Conservation (phyloP, 2,329 filamentous ascomycete genomes). For the Alternaria angustiovoidea region DNA sequence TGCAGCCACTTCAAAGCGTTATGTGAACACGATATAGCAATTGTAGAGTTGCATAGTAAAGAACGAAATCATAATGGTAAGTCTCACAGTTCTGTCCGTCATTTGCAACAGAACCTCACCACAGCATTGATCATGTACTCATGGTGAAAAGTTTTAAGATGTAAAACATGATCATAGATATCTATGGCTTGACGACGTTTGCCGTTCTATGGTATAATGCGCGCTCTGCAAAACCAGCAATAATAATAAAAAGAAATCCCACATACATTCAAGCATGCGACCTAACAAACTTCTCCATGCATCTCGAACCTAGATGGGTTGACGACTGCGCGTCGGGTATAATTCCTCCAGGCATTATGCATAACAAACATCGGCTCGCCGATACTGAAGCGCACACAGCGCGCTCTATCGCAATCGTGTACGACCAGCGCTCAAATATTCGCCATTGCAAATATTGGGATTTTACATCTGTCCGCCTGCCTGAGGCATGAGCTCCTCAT, state of each 20-base stretch:
- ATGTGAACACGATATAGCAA: neutral
- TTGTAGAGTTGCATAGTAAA: neutral
- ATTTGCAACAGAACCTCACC: neutral
- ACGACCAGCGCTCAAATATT: slow-evolving; percentile 26
- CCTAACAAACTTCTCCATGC: slow-evolving; percentile 9
- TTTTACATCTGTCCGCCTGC: slow-evolving; percentile 20
- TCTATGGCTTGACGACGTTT: slow-evolving; percentile 8
- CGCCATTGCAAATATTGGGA: slow-evolving; percentile 1
- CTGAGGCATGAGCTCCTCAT: slow-evolving; percentile 32
- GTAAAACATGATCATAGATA: slow-evolving; percentile 5
- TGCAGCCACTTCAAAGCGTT: neutral
- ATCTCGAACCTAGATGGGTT: slow-evolving; percentile 12
- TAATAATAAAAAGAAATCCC: slow-evolving; percentile 7
- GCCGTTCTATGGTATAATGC: slow-evolving; percentile 17
- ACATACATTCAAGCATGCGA: neutral
- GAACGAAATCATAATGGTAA: neutral
- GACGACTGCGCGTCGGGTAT: slow-evolving; percentile 41
- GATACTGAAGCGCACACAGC: slow-evolving; percentile 24
- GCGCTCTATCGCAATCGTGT: slow-evolving; percentile 18
- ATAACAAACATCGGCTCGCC: slow-evolving; percentile 21
- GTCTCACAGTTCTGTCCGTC: neutral
- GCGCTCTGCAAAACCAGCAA: slow-evolving; percentile 4
- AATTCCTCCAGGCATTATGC: slow-evolving; percentile 22
- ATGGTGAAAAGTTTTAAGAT: neutral
- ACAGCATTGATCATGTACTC: neutral